Conservation (phyloP, 2,329 filamentous ascomycete genomes). For the Chaetomium globosum region DNA sequence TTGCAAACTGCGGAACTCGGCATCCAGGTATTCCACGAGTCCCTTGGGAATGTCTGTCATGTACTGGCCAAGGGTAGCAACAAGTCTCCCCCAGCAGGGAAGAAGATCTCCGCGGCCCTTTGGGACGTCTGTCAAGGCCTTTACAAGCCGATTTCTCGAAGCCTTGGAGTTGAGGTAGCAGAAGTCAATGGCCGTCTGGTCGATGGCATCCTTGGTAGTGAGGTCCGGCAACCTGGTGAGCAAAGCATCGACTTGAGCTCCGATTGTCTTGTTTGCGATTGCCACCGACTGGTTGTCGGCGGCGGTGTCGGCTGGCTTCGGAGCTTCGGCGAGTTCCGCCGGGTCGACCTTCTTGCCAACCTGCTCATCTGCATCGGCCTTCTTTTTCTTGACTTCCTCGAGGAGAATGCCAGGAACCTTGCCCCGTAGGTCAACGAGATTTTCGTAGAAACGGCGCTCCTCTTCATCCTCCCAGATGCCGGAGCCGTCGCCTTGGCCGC, state of each 20-base stretch:
- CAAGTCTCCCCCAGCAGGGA: slow-evolving; percentile 86
- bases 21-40: slow-evolving; percentile 87
- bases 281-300: slow-evolving; percentile 85
- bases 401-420: slow-evolving; percentile 92
- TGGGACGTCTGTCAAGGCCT: slow-evolving; percentile 89
- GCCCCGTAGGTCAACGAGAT: slow-evolving; percentile 89
- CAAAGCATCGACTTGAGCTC: slow-evolving; percentile 91
- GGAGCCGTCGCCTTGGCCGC: slow-evolving; percentile 83
- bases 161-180: slow-evolving; percentile 99
- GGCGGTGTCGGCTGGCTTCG: slow-evolving; percentile 57
- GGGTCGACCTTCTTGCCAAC: slow-evolving; percentile 73
- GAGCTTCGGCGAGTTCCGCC: slow-evolving; percentile 51
- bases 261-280: slow-evolving; percentile 96
- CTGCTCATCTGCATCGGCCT: slow-evolving; percentile 76
- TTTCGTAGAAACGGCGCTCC: slow-evolving; percentile 96
- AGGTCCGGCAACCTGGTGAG: slow-evolving; percentile 86
- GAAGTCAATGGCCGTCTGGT: slow-evolving; percentile 92
- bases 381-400: slow-evolving; percentile 95
- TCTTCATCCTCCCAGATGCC: slow-evolving; percentile 99
- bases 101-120: slow-evolving; percentile 91
- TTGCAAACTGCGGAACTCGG: slow-evolving; percentile 95
- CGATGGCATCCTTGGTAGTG: slow-evolving; percentile 86
- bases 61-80: slow-evolving; percentile 90
- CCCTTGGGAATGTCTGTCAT: slow-evolving; percentile 93
- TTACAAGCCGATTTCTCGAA: slow-evolving; percentile 89